Conservation (phyloP, 306 rosid species). For the Quillaja saponaria region DNA sequence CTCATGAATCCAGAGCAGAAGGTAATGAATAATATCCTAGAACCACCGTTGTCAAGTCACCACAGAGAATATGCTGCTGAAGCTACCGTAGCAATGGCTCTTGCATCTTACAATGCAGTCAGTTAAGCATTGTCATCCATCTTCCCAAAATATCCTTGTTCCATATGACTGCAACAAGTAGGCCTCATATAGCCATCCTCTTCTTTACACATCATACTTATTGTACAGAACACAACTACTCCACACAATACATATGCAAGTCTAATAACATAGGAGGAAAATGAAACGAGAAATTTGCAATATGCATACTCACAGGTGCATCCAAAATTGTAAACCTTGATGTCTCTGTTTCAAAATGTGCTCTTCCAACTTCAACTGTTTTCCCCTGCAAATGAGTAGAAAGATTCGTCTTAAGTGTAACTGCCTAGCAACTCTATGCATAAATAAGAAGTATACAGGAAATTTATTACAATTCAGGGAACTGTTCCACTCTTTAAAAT, state of each 20-base stretch:
- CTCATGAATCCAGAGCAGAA: no score
- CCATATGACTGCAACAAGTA: background rate
- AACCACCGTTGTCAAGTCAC: background rate
- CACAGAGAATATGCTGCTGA: background rate
- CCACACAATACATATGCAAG: slow-evolving; percentile 16
- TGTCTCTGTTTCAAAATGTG: slow-evolving; percentile 89
- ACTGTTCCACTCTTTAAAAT: slow-evolving; percentile 4
- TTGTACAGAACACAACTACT: background rate
- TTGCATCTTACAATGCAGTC: background rate
- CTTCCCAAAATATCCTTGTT: background rate
- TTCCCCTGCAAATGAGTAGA: slow-evolving; percentile 66
- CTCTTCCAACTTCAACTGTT: slow-evolving; percentile 99
- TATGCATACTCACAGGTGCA: slow-evolving; percentile 80
- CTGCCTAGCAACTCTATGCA: slow-evolving; percentile 19
- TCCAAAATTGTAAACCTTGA: slow-evolving; percentile 92
- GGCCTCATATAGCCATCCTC: background rate
- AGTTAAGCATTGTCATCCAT: background rate
- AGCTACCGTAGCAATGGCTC: background rate
- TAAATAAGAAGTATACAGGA: background rate
- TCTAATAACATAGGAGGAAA: background rate
- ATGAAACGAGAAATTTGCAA: background rate
- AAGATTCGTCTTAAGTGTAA: slow-evolving; percentile 9
- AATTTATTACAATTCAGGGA: slow-evolving; percentile 15
- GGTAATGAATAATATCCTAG: background rate
- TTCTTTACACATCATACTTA: background rate